phyloP scores from a whole-genome alignment of 2,329 filamentous ascomycete species.

The Sphaerostilbella broomeana region DNA sequence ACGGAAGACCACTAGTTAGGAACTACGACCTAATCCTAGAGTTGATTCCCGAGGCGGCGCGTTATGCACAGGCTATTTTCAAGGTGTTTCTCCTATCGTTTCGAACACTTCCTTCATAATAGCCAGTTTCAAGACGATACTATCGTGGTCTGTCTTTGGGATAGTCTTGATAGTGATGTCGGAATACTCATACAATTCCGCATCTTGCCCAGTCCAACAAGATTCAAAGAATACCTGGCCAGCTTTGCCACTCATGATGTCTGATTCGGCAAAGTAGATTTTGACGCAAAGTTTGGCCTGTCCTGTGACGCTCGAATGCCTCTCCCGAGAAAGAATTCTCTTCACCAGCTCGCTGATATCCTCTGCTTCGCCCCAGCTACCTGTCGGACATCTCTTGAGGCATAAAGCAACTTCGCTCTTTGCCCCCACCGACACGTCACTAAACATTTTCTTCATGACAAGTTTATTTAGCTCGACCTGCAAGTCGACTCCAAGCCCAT shows the following conservation, averaged over 20 bases:
- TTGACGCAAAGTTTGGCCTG: background rate
- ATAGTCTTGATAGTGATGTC: too few species aligned
- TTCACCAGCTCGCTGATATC: background rate
- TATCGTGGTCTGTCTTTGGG: too few species aligned
- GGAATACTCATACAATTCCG: too few species aligned
- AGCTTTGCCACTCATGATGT: background rate
- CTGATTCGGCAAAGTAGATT: constrained; percentile 1
- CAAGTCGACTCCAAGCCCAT: constrained; percentile 1
- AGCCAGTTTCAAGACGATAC: too few species aligned
- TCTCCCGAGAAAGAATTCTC: background rate
- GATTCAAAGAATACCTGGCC: background rate
- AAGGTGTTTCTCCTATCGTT: too few species aligned
- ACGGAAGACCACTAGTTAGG: too few species aligned
- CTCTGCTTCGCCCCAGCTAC: background rate
- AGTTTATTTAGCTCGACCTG: background rate
- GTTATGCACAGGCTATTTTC: too few species aligned
- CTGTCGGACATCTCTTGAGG: background rate
- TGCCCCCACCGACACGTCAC: background rate
- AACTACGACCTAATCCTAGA: too few species aligned
- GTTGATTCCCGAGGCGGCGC: too few species aligned
- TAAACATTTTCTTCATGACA: background rate
- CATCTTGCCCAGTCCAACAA: constrained; percentile 1
- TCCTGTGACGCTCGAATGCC: background rate
- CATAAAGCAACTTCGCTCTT: constrained; percentile 1
- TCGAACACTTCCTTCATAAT: too few species aligned